Base-by-base conservation (phyloP, 495 filamentous ascomycete genomes). In the Aspergillus biplanus region DNA sequence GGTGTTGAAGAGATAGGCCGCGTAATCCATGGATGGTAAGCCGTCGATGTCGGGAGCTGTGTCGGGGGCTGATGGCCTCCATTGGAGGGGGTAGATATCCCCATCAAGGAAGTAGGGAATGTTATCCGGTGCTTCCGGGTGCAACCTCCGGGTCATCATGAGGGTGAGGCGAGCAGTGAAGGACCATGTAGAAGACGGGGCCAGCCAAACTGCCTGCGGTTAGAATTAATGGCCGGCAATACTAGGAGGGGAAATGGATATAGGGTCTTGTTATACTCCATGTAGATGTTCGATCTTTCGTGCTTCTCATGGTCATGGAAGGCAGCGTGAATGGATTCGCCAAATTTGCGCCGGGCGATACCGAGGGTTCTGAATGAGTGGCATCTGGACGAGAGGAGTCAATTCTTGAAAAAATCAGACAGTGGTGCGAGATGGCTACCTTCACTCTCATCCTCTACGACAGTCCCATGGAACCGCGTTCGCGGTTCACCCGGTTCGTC, bases 1-100 rank as follows among this genome's bases (percentile, higher is more conserved):
- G 0, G 71, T 75, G 46, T 76, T 66, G 61, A 75, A 75, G 7
- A 76, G 65, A 62, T 71, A 76, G 1, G 73, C 55, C 27, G 76
- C 72, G 57, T 75, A 64, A 55, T 77, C 75, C 8, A 71, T 60
- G 1, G 74, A 72, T 6, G 76, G 76, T 13, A 78, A 56, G 11
- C 70, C 65, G 57, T 58, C 68, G 8, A 65, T 67, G 42, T 78
- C 75, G 6, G 67, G 68, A 3, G 60, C 61, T 3, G 67, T 69
- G 5, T 56, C 61, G 32, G 47, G 27, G 32, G 65, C 48, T 6
- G 59, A 42, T 5, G 69, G 61, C 52, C 61, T 67, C 74, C 74
- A 78, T n/a, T 59, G 58, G 1, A 78, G 55, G 12, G 69, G 66
- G 42, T 78, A 78, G 27, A 74, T 67, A 12, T 73, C 70, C 8